Base-by-base conservation (phyloP, 345 rosid genomes). In the Gossypium turneri region DNA sequence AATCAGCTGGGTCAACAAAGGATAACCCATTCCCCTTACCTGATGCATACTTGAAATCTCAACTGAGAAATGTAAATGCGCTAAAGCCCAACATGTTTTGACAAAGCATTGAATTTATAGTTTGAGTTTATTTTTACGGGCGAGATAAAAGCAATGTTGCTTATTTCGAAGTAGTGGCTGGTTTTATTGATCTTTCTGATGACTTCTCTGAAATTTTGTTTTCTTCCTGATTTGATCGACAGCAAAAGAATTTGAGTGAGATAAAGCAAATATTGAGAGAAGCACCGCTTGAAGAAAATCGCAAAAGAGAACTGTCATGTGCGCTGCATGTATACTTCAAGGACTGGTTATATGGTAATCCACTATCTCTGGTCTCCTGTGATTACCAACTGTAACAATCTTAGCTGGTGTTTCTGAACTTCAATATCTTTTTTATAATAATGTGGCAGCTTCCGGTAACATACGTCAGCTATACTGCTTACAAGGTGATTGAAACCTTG, bases 401-500 rank as follows among this genome's bases (percentile, higher is more conserved):
- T 45, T 10, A 45, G 1, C 50, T 45, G 50, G 6, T 13, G 71
- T 56, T 56, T 58, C 10, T 61, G 66, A 22, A 48, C 57, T 67
- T 25, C 13, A 48, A 22, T 13, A 13, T 6, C 7, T 79, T 12
- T 44, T 47, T 73, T 59, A 13, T 58, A 43, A 43, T 78, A 60
- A 58, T 79, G 43, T 78, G 75, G 60, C 94, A 96, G 99, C 97
- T 44, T 88, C 99, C 0, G 99, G 98, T 77, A 96, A 96, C 80
- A 84, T 96, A 79, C 94, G 99, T 67, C 99, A 96, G 82, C 97
- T 96, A 20, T 96, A 96, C 88, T 92, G 98, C 81, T 91, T 96
- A 48, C 99, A 96, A 82, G 92, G 97, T 34, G 98, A 96, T 51
- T 93, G 76, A 85, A 76, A 53, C 43, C 2, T 70, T 24, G 57